Evolutionary conservation across 768 basidiomycete genomes (phyloP), one percentile per base, ranked within the genome.

Genomic region (Boletellus sp.): DNA sequence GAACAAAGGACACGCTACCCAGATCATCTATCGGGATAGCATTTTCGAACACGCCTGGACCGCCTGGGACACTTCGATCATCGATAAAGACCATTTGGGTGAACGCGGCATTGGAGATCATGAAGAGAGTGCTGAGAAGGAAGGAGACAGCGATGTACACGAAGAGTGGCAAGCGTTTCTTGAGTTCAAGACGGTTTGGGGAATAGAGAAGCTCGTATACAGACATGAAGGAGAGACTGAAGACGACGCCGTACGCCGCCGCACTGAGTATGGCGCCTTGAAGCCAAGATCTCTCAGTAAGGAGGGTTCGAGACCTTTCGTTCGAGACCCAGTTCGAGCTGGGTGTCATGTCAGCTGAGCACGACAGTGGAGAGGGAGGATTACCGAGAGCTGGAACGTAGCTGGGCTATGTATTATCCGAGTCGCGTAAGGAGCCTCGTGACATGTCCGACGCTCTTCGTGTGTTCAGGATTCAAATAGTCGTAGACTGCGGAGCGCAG

Each of bases 41-140:
- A 8, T 51, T 45, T 17, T 58, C 58, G 31, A 50, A 71, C 9
- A 52, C 57, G 12, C 39, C 58, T 5, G 70, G 69, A 13, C 70
- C 70, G 3, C 67, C 67, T 0, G 63, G 63, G 31, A 59, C 70
- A 40, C 69, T 56, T 5, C 70, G 61, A 40, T 62, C 42, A 45
- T 71, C 62, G 37, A 71, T 60, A 45, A 69, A 70, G 0, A 58
- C 52, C 46, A 66, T 53, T 28, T 67, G 65, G 0, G 57, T 57
- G 36, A 68, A 60, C 16, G 60, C 45, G 1, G 62, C 49, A 12
- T 55, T 48, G 8, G 48, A 24, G 11, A 46, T 15, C 50, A 64
- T 47, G 37, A 51, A 63, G 17, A 63, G 19, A 4, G 62, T 63
- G 2, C 48, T 36, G 12, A 59, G 33, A 16, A 50, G 13, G 48